Base-by-base conservation (phyloP, 2,329 filamentous ascomycete genomes). In the Talaromyces funiculosus region DNA sequence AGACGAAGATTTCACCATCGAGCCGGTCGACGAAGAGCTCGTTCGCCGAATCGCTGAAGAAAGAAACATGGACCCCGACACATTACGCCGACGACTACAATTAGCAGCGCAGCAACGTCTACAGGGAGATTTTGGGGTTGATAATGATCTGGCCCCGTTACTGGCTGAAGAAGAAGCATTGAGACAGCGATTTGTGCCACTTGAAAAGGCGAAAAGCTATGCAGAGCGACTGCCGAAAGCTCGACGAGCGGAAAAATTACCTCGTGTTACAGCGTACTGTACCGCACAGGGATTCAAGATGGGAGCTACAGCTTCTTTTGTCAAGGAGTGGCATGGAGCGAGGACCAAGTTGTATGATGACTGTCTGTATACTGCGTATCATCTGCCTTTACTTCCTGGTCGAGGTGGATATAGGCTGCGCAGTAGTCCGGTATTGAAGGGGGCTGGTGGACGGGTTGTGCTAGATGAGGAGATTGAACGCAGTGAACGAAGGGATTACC, bases 311-410 rank as follows among this genome's bases (percentile, higher is more conserved):
- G 91, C 92, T 14, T 86, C 90, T 35, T 99, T 99, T 72, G 81
- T 97, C 63, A 88, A 90, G 67, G 90, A 90, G 65, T 88, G 88
- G 69, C 94, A 99, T 76, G 87, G 89, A 33, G 93, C 92, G 0
- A 89, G 92, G 76, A 96, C 93, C 14, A 99, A 99, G 76, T 82
- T 97, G 4, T 99, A 99, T 75, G 94, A 99, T 73, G 94, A 99
- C 74, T 99, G 94, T 71, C 80, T 99, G 24, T 99, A 99, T 72
- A 90, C 88, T 26, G 93, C 96, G 53, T 99, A 99, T 74, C 92
- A 97, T 71, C 79, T 97, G 31, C 94, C 94, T 4, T 78, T 99
- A 16, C 80, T 97, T 58, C 89, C 90, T 2, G 94, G 93, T 1
- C 85, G 81, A 51, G 92, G 96, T 53, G 93, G 94, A 1, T 97